phyloP scores from a whole-genome alignment of 2,329 filamentous ascomycete genomes.

The Tympanopsis confertula region DNA sequence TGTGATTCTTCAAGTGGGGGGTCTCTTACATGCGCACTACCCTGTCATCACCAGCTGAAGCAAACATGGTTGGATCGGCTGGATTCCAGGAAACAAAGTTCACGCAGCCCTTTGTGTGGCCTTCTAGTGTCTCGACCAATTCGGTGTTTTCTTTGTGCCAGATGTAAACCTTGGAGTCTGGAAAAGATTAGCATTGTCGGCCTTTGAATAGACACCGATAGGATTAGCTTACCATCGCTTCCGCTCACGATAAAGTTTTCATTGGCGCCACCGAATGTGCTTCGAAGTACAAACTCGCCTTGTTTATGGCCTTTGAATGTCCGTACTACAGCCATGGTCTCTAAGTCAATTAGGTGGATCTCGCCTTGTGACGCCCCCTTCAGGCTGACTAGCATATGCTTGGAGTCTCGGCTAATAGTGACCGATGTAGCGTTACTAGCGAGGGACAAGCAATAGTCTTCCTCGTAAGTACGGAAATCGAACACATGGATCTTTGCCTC shows the following conservation, averaged over 20 bases:
- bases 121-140: neutral
- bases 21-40: neutral
- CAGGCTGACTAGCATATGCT: neutral
- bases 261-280: neutral
- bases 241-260: constrained; percentile 1
- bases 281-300: neutral
- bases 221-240: neutral
- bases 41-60: neutral
- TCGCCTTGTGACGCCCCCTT: neutral
- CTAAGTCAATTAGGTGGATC: neutral
- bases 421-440: neutral
- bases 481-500: neutral
- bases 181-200: neutral
- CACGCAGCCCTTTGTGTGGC: neutral
- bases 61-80: neutral
- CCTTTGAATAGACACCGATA: neutral
- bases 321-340: neutral
- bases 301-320: neutral
- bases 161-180: neutral
- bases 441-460: neutral
- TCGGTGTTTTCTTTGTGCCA: neutral
- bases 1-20: neutral
- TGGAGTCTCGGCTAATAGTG: neutral
- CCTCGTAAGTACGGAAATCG: neutral
- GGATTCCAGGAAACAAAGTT: neutral